Evolutionary conservation across 2,329 filamentous ascomycete species (phyloP).

Genomic region (Taxawa tesnikishii): DNA sequence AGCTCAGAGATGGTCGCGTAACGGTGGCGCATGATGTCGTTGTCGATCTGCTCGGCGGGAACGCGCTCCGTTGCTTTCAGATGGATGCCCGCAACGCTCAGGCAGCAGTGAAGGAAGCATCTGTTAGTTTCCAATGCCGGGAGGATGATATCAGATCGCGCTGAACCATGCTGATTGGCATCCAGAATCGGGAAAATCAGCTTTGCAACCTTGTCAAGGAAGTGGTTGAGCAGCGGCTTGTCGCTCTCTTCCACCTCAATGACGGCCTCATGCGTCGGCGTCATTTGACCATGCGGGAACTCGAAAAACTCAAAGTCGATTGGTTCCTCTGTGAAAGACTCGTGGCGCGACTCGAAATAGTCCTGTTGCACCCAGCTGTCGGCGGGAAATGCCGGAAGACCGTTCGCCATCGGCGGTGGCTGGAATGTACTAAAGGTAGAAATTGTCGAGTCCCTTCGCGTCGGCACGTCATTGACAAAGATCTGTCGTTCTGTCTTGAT

Average conservation of each 20-base stretch:
- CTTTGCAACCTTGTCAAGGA: conserved; percentile 75
- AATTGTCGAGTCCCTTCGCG: conserved; percentile 72
- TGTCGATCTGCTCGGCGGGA: conserved; percentile 63
- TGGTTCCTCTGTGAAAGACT: conserved; percentile 47
- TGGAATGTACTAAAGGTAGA: conserved; percentile 91
- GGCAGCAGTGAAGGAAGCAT: conserved; percentile 87
- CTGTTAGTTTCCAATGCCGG: conserved; percentile 84
- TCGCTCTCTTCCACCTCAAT: conserved; percentile 83
- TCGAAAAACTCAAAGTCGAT: conserved; percentile 72
- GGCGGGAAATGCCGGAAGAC: conserved; percentile 48
- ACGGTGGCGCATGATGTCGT: conserved; percentile 84
- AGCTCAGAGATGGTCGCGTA: conserved; percentile 78
- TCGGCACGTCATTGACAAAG: conserved; percentile 82
- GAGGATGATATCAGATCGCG: conserved; percentile 70
- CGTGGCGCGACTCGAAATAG: conserved; percentile 53
- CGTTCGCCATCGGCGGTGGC: conserved; percentile 58
- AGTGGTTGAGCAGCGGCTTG: conserved; percentile 77
- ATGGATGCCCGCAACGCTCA: conserved; percentile 87
- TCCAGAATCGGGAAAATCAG: conserved; percentile 88
- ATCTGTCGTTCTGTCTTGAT: conserved; percentile 93
- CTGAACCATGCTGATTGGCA: conserved; percentile 73
- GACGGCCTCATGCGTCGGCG: conserved; percentile 52
- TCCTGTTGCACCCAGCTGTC: conserved; percentile 64
- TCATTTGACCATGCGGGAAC: conserved; percentile 56
- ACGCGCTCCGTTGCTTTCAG: conserved; percentile 65